A percentile compares a stretch with the other conserved stretches of the same genome.
Evolutionary conservation across 305 asterid species (phyloP).

Genomic region (Vinca major): DNA sequence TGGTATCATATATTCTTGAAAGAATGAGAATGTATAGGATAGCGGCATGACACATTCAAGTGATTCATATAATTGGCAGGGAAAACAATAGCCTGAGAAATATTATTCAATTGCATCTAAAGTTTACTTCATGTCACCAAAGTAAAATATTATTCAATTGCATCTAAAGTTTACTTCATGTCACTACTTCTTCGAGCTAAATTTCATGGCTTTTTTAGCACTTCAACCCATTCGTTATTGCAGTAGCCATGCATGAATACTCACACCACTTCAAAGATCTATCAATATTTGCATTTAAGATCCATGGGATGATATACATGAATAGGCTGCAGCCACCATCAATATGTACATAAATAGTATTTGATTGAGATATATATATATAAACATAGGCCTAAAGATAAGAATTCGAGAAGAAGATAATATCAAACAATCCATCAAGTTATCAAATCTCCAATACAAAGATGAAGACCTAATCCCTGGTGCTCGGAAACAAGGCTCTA

Average conservation of each 20-base stretch:
- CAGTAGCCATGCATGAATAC: neutral
- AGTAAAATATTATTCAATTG: no score
- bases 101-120: neutral
- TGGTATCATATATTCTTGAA: conserved; percentile 15
- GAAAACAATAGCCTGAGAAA: neutral
- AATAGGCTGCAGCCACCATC: neutral
- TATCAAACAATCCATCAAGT: neutral
- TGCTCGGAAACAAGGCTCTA: no score
- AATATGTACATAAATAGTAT: neutral
- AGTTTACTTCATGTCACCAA: neutral
- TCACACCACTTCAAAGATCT: neutral
- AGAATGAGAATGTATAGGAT: neutral
- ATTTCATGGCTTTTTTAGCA: neutral
- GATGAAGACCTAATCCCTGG: no score
- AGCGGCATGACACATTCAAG: neutral
- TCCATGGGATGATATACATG: neutral
- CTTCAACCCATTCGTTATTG: neutral
- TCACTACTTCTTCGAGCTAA: neutral
- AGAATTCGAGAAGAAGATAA: neutral
- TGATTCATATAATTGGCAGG: neutral
- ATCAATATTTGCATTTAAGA: neutral
- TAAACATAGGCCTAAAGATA: neutral
- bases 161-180: no score
- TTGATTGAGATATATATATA: neutral
- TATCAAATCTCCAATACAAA: neutral